Conservation (phyloP, 1,284 basidiomycete genomes). For the Ceratobasidium sp. region DNA sequence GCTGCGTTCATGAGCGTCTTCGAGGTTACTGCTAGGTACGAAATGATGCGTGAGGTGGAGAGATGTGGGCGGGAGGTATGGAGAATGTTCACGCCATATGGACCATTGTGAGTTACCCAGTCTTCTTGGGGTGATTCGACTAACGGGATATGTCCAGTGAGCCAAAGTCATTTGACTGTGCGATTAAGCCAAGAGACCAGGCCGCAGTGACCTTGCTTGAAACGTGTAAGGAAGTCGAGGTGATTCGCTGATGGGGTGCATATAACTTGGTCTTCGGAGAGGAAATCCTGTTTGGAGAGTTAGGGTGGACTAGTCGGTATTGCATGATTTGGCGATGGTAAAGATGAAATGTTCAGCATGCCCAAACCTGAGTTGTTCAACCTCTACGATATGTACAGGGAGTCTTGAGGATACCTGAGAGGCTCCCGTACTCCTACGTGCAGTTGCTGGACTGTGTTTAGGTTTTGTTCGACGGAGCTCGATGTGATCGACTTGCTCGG, state of each 20-base stretch:
- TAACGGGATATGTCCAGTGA: neutral
- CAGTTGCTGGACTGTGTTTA: too few relatives aligned
- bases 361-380: too few relatives aligned
- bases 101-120: constrained; percentile 3
- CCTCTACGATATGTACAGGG: too few relatives aligned
- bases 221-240: constrained; percentile 13
- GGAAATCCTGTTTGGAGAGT: too few relatives aligned
- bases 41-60: constrained; percentile 9
- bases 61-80: neutral
- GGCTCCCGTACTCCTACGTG: too few relatives aligned
- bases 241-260: neutral
- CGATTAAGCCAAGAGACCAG: constrained; percentile 18
- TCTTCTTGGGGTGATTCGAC: neutral
- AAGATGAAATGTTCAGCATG: too few relatives aligned
- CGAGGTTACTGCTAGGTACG: constrained; percentile 1
- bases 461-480: too few relatives aligned
- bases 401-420: too few relatives aligned
- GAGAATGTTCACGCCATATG: constrained; percentile 22
- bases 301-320: too few relatives aligned
- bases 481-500: too few relatives aligned
- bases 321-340: too few relatives aligned
- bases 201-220: constrained; percentile 4
- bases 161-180: constrained; percentile 19
- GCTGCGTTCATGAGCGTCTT: constrained; percentile 35
- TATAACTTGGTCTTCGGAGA: too few relatives aligned